Conservation (phyloP, 257 asterid genomes). For the Petunia secreta region DNA sequence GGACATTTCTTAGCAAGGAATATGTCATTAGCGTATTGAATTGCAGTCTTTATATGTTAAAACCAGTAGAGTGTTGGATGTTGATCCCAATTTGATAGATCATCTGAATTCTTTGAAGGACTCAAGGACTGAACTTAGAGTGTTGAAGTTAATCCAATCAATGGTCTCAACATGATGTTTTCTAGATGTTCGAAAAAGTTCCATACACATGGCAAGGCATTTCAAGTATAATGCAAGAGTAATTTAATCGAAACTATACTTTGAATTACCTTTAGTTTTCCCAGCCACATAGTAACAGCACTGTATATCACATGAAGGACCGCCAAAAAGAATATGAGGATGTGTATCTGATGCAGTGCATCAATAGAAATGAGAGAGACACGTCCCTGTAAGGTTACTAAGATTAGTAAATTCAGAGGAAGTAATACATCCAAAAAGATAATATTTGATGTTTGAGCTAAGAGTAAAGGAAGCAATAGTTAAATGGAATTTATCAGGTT, state of each 20-base stretch:
- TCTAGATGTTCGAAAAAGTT: slow-evolving; percentile 3
- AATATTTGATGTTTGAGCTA: neutral
- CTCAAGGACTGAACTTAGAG: slow-evolving; percentile 16
- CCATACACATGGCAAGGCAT: slow-evolving; percentile 22
- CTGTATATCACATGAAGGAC: slow-evolving; percentile 80
- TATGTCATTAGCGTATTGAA: slow-evolving; percentile 12
- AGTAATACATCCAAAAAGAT: neutral
- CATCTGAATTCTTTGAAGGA: slow-evolving; percentile 8
- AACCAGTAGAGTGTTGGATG: neutral
- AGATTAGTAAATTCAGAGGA: slow-evolving; percentile 19
- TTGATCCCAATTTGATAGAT: neutral
- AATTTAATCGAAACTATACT: neutral
- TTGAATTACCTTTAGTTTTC: slow-evolving; percentile 75
- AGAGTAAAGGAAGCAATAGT: neutral
- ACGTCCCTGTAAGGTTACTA: slow-evolving; percentile 48
- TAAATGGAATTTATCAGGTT: neutral
- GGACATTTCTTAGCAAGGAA: neutral
- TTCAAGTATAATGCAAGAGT: slow-evolving; percentile 14
- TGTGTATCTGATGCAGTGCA: slow-evolving; percentile 90
- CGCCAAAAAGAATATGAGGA: slow-evolving; percentile 92
- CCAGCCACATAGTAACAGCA: slow-evolving; percentile 89
- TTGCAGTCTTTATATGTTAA: neutral
- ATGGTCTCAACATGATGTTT: neutral
- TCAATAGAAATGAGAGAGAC: slow-evolving; percentile 67
- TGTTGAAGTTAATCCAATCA: neutral